These are phyloP conservation scores for Eurotiales sp. DNA, from an alignment of 2,329 filamentous ascomycete genomes.

Conservation along the genomic window DNA sequence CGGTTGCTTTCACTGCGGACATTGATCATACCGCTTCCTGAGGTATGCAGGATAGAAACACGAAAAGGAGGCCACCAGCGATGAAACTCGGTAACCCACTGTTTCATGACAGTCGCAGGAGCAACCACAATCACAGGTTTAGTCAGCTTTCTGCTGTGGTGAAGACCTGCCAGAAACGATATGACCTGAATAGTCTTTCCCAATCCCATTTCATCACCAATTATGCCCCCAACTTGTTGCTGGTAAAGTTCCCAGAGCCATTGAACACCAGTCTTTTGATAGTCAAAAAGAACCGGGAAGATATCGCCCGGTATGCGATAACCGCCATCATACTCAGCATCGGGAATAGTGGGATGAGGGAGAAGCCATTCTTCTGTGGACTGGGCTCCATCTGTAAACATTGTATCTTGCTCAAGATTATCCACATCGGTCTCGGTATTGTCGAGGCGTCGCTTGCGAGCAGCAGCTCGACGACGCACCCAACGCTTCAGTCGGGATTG, in stretches of 20 bases:
- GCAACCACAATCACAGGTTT: conserved; percentile 89
- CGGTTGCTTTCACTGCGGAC: conserved; percentile 57
- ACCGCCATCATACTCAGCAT: conserved; percentile 69
- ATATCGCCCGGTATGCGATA: conserved; percentile 88
- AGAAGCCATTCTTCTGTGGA: conserved; percentile 67
- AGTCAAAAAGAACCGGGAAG: conserved; percentile 86
- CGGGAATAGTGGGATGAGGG: conserved; percentile 76
- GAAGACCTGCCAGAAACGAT: conserved; percentile 81
- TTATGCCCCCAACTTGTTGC: conserved; percentile 86
- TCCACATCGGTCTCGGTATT: conserved; percentile 23
- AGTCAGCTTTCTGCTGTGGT: conserved; percentile 81
- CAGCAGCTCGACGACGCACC: conserved; percentile 61
- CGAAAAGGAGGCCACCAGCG: conserved; percentile 98
- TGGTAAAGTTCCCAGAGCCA: conserved; percentile 92
- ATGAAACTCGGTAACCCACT: conserved; percentile 99
- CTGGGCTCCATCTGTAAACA: conserved; percentile 41
- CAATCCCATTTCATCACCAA: conserved; percentile 98
- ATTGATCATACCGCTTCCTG: conserved; percentile 94
- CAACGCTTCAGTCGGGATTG: conserved; percentile 71
- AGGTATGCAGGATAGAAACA: conserved; percentile 91
- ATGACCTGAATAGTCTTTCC: conserved; percentile 86
- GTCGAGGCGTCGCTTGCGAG: conserved; percentile 49
- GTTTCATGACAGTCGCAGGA: conserved; percentile 88
- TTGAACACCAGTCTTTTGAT: conserved; percentile 94
- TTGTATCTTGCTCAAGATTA: conserved; percentile 21